Evolutionary conservation across 495 filamentous ascomycete species (phyloP), one percentile per base, ranked within the genome.

Genomic region (Pseudoneurospora amorphoporcata): DNA sequence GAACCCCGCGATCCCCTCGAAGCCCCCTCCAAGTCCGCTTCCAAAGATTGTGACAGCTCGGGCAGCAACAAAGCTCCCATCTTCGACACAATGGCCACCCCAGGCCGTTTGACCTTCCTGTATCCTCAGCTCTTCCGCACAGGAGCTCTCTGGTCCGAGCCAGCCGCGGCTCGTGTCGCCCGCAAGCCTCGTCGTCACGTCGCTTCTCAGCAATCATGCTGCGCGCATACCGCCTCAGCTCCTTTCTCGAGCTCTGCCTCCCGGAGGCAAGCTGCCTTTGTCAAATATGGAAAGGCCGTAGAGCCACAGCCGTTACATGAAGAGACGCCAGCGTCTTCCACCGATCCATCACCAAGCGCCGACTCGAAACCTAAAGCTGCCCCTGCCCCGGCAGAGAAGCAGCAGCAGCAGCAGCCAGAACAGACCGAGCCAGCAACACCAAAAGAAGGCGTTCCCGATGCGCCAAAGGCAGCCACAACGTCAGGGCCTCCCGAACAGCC

Each of bases 121-220:
- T 94, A 94, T 76, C 91, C 92, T 42, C 88, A 91, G 74, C 81
- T 92, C 68, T 90, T 89, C 82, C 81, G 83, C 61, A 74, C 77
- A 23, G 76, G 76, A 19, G 79, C 76, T 45, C 82, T 82, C 65
- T 77, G 78, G 73, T 75, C 71, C 77, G 85, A 84, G 69, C 79
- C 76, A 14, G 53, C 53, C 68, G 79, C 77, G 10, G 78, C 75
- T 32, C 75, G 73, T n/a, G 47, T 72, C 43, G 71, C 68, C 41
- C 75, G 74, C 37, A 53, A 29, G 14, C 68, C 72, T 16, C 72
- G 69, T 58, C 79, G 73, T 77, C 58, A 79, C 79, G 71, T 72
- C 29, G 45, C 69, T 32, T 69, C 72, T 35, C 69, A 73, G 14
- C 32, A 58, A 3, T 38, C 40, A 2, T 65, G 65, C 68, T 75